phyloP scores from a whole-genome alignment of 2,329 filamentous ascomycete genomes.

The Fusarium devonianum region DNA sequence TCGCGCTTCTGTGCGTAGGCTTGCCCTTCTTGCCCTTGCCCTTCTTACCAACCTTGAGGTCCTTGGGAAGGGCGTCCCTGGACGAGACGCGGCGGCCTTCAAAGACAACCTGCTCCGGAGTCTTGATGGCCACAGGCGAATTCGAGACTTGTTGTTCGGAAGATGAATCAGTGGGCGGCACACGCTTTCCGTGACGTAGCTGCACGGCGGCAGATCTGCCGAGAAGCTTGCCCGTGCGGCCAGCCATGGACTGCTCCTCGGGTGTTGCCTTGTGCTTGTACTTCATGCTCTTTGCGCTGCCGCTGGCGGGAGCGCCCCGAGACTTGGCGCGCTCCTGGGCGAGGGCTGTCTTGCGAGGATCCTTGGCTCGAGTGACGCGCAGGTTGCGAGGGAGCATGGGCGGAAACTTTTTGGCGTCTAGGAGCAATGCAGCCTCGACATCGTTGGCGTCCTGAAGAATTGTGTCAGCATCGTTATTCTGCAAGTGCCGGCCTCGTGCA shows the following conservation, averaged over 20 bases:
- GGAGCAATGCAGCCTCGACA: slow-evolving; percentile 88
- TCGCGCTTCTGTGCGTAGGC: slow-evolving; percentile 50
- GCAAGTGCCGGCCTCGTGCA: neutral
- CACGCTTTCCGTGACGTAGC: slow-evolving; percentile 46
- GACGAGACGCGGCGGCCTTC: slow-evolving; percentile 78
- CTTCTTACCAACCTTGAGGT: slow-evolving; percentile 66
- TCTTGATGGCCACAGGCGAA: slow-evolving; percentile 50
- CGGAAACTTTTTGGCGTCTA: slow-evolving; percentile 91
- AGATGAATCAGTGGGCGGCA: slow-evolving; percentile 26
- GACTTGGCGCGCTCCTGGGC: slow-evolving; percentile 49
- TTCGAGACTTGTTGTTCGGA: slow-evolving; percentile 29
- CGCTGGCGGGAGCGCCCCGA: slow-evolving; percentile 47
- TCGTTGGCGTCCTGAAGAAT: slow-evolving; percentile 74
- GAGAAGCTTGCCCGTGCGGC: slow-evolving; percentile 77
- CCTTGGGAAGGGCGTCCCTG: slow-evolving; percentile 69
- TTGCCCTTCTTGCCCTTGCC: slow-evolving; percentile 58
- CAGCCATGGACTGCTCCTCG: slow-evolving; percentile 73
- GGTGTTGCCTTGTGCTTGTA: slow-evolving; percentile 76
- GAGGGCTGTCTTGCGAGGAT: slow-evolving; percentile 65
- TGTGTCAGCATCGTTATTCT: slow-evolving; percentile 8
- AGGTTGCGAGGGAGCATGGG: slow-evolving; percentile 90
- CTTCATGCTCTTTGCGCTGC: slow-evolving; percentile 52
- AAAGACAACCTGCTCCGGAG: slow-evolving; percentile 77
- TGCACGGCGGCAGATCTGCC: slow-evolving; percentile 70
- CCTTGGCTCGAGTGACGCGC: slow-evolving; percentile 86